Evolutionary conservation across 1,284 basidiomycete genomes (phyloP), one percentile per base, ranked within the genome.

Genomic region (Fomitiporia mediterranea): DNA sequence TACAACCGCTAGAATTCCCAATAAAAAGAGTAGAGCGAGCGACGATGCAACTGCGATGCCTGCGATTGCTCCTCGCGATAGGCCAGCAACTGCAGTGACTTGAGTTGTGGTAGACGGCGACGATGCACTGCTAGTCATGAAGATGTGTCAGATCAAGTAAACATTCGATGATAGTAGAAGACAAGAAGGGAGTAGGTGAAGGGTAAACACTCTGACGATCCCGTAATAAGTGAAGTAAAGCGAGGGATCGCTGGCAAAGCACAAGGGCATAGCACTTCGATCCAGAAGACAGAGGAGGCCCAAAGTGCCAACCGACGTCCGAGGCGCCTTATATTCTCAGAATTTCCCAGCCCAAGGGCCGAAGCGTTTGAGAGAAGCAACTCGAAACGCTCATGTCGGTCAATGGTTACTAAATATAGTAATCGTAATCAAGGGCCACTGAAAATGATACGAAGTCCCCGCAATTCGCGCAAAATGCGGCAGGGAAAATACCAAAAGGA

Each of bases 11-110:
- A 67, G 35, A 30, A 64, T 44, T 34, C 72, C 68, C 32, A 74
- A 64, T 47, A 77, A 55, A 8, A 80, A 59, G 21, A 84, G 53
- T 62, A 81, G 72, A 15, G 75, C 73, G 7, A 87, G 70, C 19
- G 80, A 66, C 23, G 75, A 73, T 4, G 78, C 81, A 2, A 88
- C 72, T 7, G 74, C 76, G 27, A 85, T 72, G 0, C 83, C 86
- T 27, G 84, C 85, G 53, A 85, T 79, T 0, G 82, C 81, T 39
- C 84, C 84, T 59, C 71, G 69, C 3, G 78, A 62, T 4, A 68
- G 55, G 13, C 59, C 52, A 13, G 63, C 59, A 4, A 40, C 30
- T 15, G 44, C 21, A 35, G 28, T 28, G 3, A 44, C n/a, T 43
- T 59, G 53, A 27, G 42, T 35, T 19, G 66, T 65, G 7, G 65